These are phyloP conservation scores for Platanthera zijinensis DNA, from an alignment of 106 monocot species.

Conservation along the genomic window DNA sequence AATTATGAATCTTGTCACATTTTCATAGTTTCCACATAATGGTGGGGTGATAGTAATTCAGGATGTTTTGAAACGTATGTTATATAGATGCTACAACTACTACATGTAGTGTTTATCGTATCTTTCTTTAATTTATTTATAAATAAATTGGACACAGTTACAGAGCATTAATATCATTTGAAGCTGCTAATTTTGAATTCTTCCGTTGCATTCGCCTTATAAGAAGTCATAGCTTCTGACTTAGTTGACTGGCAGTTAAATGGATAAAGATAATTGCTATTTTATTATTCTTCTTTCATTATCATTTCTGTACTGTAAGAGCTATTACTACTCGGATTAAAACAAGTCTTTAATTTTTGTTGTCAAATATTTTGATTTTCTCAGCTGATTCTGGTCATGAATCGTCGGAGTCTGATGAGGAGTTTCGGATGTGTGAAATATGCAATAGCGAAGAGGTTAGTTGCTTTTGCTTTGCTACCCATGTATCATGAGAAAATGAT, in stretches of 20 bases:
- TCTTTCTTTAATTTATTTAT: not conserved
- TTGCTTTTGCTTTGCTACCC: slow-evolving; percentile 10
- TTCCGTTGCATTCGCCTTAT: not conserved
- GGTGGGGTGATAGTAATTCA: not conserved
- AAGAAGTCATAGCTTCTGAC: not conserved
- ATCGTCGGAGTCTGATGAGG: slow-evolving; percentile 84
- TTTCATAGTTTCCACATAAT: not conserved
- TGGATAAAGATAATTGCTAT: not conserved
- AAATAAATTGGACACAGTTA: not conserved
- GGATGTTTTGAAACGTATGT: not conserved
- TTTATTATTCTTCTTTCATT: too few relatives aligned
- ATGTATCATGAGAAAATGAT: not conserved
- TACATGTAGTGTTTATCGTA: not conserved
- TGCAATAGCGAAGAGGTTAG: slow-evolving; percentile 87
- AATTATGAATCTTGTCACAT: not conserved
- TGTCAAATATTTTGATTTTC: slow-evolving; percentile 15
- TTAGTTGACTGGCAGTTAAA: not conserved
- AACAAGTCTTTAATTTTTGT: not conserved
- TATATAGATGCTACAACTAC: not conserved
- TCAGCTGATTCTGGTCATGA: slow-evolving; percentile 81
- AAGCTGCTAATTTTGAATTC: not conserved
- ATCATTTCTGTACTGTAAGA: not conserved
- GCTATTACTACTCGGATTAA: not conserved
- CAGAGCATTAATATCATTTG: not conserved
- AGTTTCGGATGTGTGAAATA: slow-evolving; percentile 92